Evolutionary conservation across 2,329 filamentous ascomycete species (phyloP), one percentile per base, ranked within the genome.

Genomic region (Pseudogymnoascus sp.): DNA sequence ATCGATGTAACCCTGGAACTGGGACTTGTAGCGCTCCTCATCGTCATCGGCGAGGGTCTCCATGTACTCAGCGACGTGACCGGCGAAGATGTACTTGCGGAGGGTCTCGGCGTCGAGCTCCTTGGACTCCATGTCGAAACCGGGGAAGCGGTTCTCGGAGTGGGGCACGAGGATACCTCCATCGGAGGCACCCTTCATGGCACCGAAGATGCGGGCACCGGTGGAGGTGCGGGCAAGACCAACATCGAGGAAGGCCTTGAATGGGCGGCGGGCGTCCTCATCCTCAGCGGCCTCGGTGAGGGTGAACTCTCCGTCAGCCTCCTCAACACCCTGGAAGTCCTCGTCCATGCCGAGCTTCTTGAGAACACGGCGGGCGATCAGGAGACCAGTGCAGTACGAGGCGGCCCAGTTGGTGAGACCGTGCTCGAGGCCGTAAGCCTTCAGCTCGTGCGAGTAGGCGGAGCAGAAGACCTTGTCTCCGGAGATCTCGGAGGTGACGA

Each of bases 21-120:
- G 94, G 73, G 86, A 87, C 86, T 93, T 93, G 91, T 91, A 99
- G 78, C 94, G 92, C 87, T 99, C 94, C 90, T 99, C 94, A 77
- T 99, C 94, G 77, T 99, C 94, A 75, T 99, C 94, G 81, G 94
- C 94, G 69, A 99, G 90, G 64, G 89, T 94, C 89, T 99, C 94
- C 94, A 99, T 99, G 88, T 99, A 99, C 87, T 99, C 94, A 72
- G 93, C 92, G 69, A 99, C 91, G 87, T 99, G 94, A 67, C 94
- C 93, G 76, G 85, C 94, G 80, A 91, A 93, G 85, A 99, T 99
- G 89, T 99, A 99, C 85, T 92, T 96, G 86, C 93, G 92, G 77
- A 99, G 91, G 71, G 86, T 89, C 80, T 99, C 94, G 74, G 92
- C 86, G 74, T 99, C 94, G 74, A 99, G 91, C 86, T 97, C 93